Evolutionary conservation across 1,284 basidiomycete genomes (phyloP).

Genomic region (Trichosporon asahii): DNA sequence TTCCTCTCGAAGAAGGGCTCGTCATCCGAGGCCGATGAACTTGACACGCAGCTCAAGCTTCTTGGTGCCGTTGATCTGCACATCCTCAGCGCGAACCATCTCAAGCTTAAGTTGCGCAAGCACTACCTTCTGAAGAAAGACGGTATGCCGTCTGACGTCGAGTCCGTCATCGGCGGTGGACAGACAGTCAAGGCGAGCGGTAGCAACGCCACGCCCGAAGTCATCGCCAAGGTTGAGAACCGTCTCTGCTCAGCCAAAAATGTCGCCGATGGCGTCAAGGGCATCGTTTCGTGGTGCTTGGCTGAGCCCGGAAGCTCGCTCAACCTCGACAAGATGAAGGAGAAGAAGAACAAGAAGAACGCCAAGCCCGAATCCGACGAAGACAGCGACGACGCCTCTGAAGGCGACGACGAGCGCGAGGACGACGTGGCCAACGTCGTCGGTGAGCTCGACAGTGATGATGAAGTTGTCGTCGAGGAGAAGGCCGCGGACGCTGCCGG

Average conservation of each 20-base stretch:
- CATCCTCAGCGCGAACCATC: slow-evolving; percentile 60
- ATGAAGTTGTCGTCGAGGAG: slow-evolving; percentile 37
- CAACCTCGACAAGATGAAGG: slow-evolving; percentile 28
- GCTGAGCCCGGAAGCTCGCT: slow-evolving; percentile 45
- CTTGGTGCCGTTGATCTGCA: slow-evolving; percentile 68
- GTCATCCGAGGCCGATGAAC: slow-evolving; percentile 53
- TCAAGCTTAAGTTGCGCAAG: slow-evolving; percentile 70
- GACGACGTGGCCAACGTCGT: neutral
- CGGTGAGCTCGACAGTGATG: slow-evolving; percentile 20
- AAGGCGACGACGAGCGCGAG: slow-evolving; percentile 20
- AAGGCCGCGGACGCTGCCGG: slow-evolving; percentile 54
- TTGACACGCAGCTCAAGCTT: slow-evolving; percentile 65
- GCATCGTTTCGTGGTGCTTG: slow-evolving; percentile 55
- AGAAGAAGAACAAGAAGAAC: slow-evolving; percentile 24
- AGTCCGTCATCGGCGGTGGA: slow-evolving; percentile 27
- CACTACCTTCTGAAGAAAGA: slow-evolving; percentile 56
- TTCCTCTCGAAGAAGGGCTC: slow-evolving; percentile 55
- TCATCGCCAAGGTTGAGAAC: slow-evolving; percentile 63
- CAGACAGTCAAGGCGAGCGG: slow-evolving; percentile 20
- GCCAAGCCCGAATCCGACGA: slow-evolving; percentile 13
- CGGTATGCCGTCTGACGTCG: slow-evolving; percentile 49
- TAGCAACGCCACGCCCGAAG: slow-evolving; percentile 53
- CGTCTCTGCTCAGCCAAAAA: slow-evolving; percentile 72
- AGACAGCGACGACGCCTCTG: slow-evolving; percentile 5
- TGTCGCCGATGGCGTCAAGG: slow-evolving; percentile 62